These are phyloP conservation scores for Podochytrium sp. DNA, from an alignment of 192 early-diverging fungal species.

Conservation along the genomic window DNA sequence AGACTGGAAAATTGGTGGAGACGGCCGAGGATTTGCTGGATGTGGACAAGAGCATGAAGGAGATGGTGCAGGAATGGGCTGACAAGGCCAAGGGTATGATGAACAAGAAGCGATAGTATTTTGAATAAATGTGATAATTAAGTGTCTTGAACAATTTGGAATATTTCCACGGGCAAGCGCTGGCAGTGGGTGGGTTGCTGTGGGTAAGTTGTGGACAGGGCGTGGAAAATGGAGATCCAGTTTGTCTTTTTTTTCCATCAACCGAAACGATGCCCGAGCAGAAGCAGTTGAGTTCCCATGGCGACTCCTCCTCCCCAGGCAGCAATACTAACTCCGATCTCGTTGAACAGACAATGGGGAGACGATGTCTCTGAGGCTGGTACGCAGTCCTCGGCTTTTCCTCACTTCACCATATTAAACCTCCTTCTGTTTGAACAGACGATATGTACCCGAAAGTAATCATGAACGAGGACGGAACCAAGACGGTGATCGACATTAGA, in stretches of 20 bases:
- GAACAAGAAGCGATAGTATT: not conserved
- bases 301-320: not conserved
- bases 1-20: not conserved
- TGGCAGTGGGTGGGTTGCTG: too few species aligned
- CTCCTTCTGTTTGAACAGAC: not conserved
- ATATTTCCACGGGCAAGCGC: too few species aligned
- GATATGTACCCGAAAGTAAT: constrained; percentile 57
- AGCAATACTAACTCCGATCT: not conserved
- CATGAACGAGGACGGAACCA: constrained; percentile 74
- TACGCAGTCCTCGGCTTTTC: not conserved
- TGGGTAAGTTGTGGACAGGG: not conserved
- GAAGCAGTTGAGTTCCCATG: not conserved
- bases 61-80: not conserved
- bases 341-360: constrained; percentile 27
- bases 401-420: not conserved
- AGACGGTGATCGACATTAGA: constrained; percentile 78
- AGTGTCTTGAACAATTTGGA: too few species aligned
- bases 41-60: not conserved
- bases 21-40: not conserved
- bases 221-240: not conserved
- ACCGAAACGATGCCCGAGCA: not conserved
- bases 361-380: constrained; percentile 27
- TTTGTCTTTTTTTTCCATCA: constrained; percentile 12
- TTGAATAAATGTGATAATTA: too few species aligned
- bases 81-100: not conserved